Conservation (phyloP, 2,329 filamentous ascomycete species). For the Cladophialophora carrionii region DNA sequence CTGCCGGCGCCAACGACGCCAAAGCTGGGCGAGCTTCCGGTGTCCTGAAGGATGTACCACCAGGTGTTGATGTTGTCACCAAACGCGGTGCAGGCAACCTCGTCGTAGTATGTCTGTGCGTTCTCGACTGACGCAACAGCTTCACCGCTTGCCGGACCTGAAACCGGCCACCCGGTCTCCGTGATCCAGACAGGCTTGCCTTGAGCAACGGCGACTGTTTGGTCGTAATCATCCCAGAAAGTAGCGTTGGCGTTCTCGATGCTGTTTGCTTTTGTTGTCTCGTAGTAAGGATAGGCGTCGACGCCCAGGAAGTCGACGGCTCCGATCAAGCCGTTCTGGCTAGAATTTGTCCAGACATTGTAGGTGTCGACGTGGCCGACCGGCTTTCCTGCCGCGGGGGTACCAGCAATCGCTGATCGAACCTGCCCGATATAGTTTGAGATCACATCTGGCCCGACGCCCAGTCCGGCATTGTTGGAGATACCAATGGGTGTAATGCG, state of each 20-base stretch:
- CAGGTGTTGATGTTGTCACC: slow-evolving; percentile 46
- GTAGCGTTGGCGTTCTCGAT: slow-evolving; percentile 67
- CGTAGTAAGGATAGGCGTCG: slow-evolving; percentile 80
- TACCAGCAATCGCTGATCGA: slow-evolving; percentile 65
- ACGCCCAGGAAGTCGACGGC: slow-evolving; percentile 78
- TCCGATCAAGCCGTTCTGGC: slow-evolving; percentile 64
- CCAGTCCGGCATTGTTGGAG: slow-evolving; percentile 63
- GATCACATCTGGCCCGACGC: slow-evolving; percentile 65
- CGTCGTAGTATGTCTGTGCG: slow-evolving; percentile 66
- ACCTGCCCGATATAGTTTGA: slow-evolving; percentile 72
- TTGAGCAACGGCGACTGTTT: slow-evolving; percentile 61
- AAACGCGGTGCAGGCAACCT: slow-evolving; percentile 61
- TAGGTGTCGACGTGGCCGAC: slow-evolving; percentile 90
- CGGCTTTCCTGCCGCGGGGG: slow-evolving; percentile 59
- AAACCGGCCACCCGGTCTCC: slow-evolving; percentile 68
- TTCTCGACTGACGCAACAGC: slow-evolving; percentile 61
- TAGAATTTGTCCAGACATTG: slow-evolving; percentile 78
- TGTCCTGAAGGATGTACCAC: slow-evolving; percentile 51
- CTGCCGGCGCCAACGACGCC: slow-evolving; percentile 44
- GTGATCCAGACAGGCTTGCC: slow-evolving; percentile 66
- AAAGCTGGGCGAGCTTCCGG: slow-evolving; percentile 41
- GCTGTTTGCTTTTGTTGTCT: slow-evolving; percentile 58
- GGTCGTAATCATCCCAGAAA: slow-evolving; percentile 68
- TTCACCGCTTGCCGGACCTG: slow-evolving; percentile 58
- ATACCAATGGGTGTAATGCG: slow-evolving; percentile 73